Evolutionary conservation across 768 basidiomycete species (phyloP).

Genomic region (Tricholomella constricta): DNA sequence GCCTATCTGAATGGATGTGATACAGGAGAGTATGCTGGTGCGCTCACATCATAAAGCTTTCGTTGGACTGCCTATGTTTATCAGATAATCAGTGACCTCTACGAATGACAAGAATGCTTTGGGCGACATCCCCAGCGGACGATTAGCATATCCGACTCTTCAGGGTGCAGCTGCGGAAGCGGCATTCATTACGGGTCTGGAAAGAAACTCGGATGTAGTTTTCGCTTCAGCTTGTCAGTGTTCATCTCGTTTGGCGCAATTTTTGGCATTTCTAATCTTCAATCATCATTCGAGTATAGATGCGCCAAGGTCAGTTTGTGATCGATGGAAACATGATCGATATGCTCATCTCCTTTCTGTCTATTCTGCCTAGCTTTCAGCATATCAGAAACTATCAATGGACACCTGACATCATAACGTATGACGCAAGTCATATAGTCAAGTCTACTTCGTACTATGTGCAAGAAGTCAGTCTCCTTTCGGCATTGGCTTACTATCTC

Average conservation of each 20-base stretch:
- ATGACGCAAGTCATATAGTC: constrained; percentile 36
- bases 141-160: constrained; percentile 34
- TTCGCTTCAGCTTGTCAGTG: constrained; percentile 50
- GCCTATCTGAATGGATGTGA: background rate
- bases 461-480: constrained; percentile 31
- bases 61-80: constrained; percentile 20
- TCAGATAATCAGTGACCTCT: constrained; percentile 25
- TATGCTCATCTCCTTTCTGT: background rate
- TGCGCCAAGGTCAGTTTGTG: constrained; percentile 25
- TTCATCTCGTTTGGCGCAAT: background rate
- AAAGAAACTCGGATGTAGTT: constrained; percentile 60
- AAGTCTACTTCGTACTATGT: constrained; percentile 40
- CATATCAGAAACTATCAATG: constrained; percentile 38
- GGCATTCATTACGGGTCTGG: constrained; percentile 63
- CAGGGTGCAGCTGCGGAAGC: constrained; percentile 52
- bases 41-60: constrained; percentile 37
- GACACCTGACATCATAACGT: constrained; percentile 41
- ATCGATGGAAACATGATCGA: background rate
- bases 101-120: constrained; percentile 32
- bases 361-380: constrained; percentile 26
- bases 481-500: background rate
- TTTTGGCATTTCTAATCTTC: background rate
- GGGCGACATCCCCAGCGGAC: constrained; percentile 27
- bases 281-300: constrained; percentile 14
- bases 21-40: constrained; percentile 51